Evolutionary conservation across 2,329 filamentous ascomycete species (phyloP).

Genomic region (Chalaropsis thielavioides): DNA sequence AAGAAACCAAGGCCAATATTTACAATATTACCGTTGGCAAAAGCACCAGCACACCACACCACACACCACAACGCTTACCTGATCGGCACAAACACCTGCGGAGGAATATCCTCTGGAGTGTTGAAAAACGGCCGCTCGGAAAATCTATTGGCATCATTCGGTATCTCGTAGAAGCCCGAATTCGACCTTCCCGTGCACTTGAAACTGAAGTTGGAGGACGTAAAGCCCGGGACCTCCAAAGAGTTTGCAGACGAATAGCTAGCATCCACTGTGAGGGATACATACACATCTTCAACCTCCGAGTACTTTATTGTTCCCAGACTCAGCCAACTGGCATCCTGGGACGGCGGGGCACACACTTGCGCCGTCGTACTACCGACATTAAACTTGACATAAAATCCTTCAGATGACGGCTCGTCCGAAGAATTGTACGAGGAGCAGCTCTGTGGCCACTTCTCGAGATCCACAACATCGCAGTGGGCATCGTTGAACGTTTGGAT

Average conservation of each 20-base stretch:
- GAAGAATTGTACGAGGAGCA: conserved; percentile 11
- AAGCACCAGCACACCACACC: too few species aligned
- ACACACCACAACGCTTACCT: conserved; percentile 3
- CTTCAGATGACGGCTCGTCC: conserved; percentile 6
- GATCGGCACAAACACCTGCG: conserved; percentile 11
- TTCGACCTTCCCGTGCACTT: conserved; percentile 9
- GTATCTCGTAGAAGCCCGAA: conserved; percentile 15
- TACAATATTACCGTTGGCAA: too few species aligned
- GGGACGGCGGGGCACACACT: conserved; percentile 12
- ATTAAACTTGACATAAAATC: conserved; percentile 5
- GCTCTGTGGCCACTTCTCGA: conserved; percentile 2
- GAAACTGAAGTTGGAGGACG: conserved; percentile 8
- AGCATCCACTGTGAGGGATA: not conserved
- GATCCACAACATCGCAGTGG: conserved; percentile 5
- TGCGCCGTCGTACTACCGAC: not conserved
- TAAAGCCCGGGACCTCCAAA: conserved; percentile 8
- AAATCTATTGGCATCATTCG: conserved; percentile 8
- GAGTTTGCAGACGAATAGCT: not conserved
- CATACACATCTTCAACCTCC: conserved; percentile 9
- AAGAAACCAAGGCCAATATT: too few species aligned
- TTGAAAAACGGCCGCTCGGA: conserved; percentile 6
- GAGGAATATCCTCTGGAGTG: not conserved
- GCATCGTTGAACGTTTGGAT: conserved; percentile 9
- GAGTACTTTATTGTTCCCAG: conserved; percentile 5
- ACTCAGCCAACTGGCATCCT: conserved; percentile 5